Base-by-base conservation (phyloP, 768 basidiomycete genomes). In the Epithele typhae region DNA sequence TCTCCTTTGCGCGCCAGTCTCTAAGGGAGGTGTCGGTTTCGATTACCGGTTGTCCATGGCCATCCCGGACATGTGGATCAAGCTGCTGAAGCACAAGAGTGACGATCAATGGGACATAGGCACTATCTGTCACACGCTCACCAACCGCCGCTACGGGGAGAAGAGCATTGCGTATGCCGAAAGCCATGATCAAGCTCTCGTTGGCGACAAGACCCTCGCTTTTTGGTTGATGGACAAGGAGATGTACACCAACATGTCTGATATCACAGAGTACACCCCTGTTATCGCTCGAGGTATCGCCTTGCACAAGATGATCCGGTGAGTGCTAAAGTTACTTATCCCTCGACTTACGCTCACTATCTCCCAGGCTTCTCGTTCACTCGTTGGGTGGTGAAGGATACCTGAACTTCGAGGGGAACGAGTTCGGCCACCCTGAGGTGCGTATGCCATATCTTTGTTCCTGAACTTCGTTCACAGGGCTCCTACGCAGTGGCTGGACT, bases 181-280 rank as follows among this genome's bases (percentile, higher is more conserved):
- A 69, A 92, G 89, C 57, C 96, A 98, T 55, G 95, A 98, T 66
- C 96, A 99, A 64, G 95, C 96, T 12, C 77, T 99, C 23, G 96
- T 99, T 0, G 96, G 96, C 11, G 96, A 99, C 71, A 99, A 99
- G 73, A 98, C 95, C 3, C 60, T 99, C 37, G 96, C 96, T 3
- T 99, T 99, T 68, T 99, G 96, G 96, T 68, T 98, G 48, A 99
- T 99, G 96, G 96, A 99, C 68, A 95, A 95, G 68, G 96, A 98
- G 68, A 99, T 99, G 96, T 97, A 94, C 93, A 74, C 57, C 81
- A 77, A 94, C 66, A 98, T 98, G 95, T 94, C 91, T 22, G 87
- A 92, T 62, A 32, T 94, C 49, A 73, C 84, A 2, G 79, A 82
- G 30, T 70, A 91, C 71, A 97, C 96, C 5, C 81, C 89, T 6